A percentile compares a stretch with the other conserved stretches of the same genome.
Evolutionary conservation across 441 rosid species (phyloP).

Genomic region (Syzygium malaccense): DNA sequence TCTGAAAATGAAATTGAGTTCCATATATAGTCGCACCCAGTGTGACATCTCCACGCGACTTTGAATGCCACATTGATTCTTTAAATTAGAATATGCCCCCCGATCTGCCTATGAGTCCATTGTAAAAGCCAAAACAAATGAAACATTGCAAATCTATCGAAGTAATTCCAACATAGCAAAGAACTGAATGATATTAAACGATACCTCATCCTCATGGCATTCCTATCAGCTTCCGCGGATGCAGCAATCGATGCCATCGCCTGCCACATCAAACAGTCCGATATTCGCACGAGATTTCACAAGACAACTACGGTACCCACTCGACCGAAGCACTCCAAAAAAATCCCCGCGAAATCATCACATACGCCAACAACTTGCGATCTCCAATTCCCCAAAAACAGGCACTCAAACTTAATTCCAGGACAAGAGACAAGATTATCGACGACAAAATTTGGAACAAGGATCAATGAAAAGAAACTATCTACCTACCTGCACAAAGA

Average conservation of each 20-base stretch:
- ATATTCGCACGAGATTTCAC: background rate
- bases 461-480: background rate
- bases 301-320: background rate
- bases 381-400: background rate
- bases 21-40: no score
- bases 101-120: no score
- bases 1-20: no score
- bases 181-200: background rate
- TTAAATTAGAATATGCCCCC: no score
- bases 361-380: accelerated
- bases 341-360: accelerated
- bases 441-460: background rate
- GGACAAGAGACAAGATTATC: accelerated
- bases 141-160: background rate
- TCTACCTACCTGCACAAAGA: background rate
- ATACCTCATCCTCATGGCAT: constrained; percentile 85
- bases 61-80: no score
- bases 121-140: no score
- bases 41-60: no score
- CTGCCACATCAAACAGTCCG: constrained; percentile 18
- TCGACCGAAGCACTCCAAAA: background rate
- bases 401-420: background rate
- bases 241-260: constrained; percentile 98
- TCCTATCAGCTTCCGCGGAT: constrained; percentile 72
- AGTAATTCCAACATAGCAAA: background rate